Conservation (phyloP, 2,329 filamentous ascomycete species). For the Paecilomyces dactylethromorphus region DNA sequence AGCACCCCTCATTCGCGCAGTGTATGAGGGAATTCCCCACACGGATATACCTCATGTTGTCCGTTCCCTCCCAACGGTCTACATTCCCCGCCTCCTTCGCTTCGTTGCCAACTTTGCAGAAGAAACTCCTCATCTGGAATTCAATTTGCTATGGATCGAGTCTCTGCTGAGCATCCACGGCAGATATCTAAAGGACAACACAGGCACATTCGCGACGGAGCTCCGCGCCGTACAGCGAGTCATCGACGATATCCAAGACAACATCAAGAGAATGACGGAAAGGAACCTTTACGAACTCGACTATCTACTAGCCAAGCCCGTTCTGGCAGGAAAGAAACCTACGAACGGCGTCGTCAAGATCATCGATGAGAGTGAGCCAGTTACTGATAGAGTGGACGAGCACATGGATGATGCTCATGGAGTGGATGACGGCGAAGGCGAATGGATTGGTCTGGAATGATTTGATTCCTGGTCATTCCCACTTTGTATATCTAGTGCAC, state of each 20-base stretch:
- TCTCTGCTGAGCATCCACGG: constrained; percentile 75
- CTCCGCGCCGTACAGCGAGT: constrained; percentile 76
- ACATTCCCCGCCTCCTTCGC: constrained; percentile 75
- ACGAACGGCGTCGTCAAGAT: constrained; percentile 20
- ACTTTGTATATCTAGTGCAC: not conserved
- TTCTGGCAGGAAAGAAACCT: constrained; percentile 23
- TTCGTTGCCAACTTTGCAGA: constrained; percentile 86
- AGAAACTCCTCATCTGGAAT: constrained; percentile 86
- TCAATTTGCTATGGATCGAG: constrained; percentile 90
- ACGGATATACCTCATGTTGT: constrained; percentile 71
- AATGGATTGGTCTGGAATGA: not conserved
- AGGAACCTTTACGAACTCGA: constrained; percentile 86
- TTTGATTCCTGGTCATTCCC: not conserved
- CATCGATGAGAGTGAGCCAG: constrained; percentile 16
- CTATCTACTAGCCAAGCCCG: constrained; percentile 60
- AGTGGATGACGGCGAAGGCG: not conserved
- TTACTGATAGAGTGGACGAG: not conserved
- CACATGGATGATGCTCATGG: not conserved
- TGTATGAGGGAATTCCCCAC: constrained; percentile 78
- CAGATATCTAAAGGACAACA: constrained; percentile 73
- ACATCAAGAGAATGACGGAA: constrained; percentile 75
- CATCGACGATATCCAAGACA: constrained; percentile 70
- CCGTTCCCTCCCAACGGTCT: constrained; percentile 71
- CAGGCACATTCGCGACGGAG: constrained; percentile 74
- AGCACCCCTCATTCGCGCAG: constrained; percentile 68